phyloP scores from a whole-genome alignment of 2,329 filamentous ascomycete genomes.

The Hypoxylon sp. region DNA sequence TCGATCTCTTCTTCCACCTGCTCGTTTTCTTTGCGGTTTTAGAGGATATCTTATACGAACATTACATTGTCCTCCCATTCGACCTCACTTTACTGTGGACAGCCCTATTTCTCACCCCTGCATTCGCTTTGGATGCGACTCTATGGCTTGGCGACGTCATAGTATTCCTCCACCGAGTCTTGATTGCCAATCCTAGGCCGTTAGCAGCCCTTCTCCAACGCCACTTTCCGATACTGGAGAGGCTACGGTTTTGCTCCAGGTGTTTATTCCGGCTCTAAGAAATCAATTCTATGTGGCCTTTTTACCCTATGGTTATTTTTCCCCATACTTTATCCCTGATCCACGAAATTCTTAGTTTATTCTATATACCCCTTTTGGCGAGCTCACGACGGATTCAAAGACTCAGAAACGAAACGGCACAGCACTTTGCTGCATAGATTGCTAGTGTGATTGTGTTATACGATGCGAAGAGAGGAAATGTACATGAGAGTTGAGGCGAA shows the following conservation, averaged over 20 bases:
- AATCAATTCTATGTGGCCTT: background rate
- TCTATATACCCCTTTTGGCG: slow-evolving; percentile 38
- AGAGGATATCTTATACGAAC: slow-evolving; percentile 21
- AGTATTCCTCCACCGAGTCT: background rate
- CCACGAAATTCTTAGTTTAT: slow-evolving; percentile 10
- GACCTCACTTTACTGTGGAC: slow-evolving; percentile 20
- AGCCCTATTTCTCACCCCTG: background rate
- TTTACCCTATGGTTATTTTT: background rate
- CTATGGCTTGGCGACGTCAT: background rate
- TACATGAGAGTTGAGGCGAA: slow-evolving; percentile 30
- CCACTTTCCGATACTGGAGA: background rate
- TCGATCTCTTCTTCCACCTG: slow-evolving; percentile 8
- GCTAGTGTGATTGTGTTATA: slow-evolving; percentile 7
- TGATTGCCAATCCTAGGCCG: slow-evolving; percentile 14
- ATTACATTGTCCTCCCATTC: slow-evolving; percentile 15
- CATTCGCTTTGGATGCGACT: background rate
- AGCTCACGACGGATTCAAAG: slow-evolving; percentile 20
- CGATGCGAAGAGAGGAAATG: slow-evolving; percentile 20
- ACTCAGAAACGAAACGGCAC: slow-evolving; percentile 14
- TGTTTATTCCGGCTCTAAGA: slow-evolving; percentile 2
- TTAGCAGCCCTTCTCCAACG: slow-evolving; percentile 3
- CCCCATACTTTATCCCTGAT: slow-evolving; percentile 3
- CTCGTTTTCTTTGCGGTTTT: slow-evolving; percentile 14
- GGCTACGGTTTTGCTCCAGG: background rate
- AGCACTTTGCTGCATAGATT: slow-evolving; percentile 14